Percentiles rank a stretch among this genome's conserved stretches.
Conservation (phyloP, 306 rosid species). For the Lupinus albus region DNA sequence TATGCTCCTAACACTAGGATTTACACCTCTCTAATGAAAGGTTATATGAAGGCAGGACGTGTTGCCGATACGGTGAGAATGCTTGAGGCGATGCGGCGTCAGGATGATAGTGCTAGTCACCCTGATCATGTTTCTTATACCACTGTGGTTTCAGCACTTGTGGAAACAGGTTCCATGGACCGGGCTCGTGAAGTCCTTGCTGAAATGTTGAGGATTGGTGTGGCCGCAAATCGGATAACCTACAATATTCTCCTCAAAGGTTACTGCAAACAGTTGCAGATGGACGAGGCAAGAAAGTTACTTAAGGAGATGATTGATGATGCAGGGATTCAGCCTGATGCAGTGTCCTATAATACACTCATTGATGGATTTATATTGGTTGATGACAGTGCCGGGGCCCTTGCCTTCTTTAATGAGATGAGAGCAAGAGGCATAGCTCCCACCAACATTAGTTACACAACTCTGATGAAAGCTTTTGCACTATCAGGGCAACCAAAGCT, state of each 20-base stretch:
- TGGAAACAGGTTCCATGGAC: constrained; percentile 79
- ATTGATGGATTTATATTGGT: constrained; percentile 89
- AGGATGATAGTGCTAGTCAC: constrained; percentile 71
- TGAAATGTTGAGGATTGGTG: constrained; percentile 80
- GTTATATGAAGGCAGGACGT: constrained; percentile 86
- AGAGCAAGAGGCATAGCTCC: constrained; percentile 86
- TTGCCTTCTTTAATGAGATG: constrained; percentile 88
- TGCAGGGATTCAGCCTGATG: constrained; percentile 82
- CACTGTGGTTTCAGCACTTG: constrained; percentile 87
- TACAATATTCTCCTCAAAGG: constrained; percentile 91
- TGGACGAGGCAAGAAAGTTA: constrained; percentile 73
- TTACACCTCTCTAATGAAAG: constrained; percentile 91
- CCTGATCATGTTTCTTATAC: constrained; percentile 95
- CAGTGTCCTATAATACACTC: constrained; percentile 80
- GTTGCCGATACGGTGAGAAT: constrained; percentile 73
- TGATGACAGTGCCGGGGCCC: constrained; percentile 91
- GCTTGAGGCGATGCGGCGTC: constrained; percentile 88
- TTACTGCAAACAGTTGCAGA: constrained; percentile 76
- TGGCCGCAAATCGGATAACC: constrained; percentile 77
- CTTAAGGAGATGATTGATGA: constrained; percentile 80
- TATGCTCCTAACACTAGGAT: constrained; percentile 77
- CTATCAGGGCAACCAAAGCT: constrained; percentile 89
- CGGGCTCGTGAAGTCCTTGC: constrained; percentile 86
- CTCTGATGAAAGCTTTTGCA: constrained; percentile 93
- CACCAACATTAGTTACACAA: constrained; percentile 92